Conservation (phyloP, 2,329 filamentous ascomycete species). For the Cercospora sp. region DNA sequence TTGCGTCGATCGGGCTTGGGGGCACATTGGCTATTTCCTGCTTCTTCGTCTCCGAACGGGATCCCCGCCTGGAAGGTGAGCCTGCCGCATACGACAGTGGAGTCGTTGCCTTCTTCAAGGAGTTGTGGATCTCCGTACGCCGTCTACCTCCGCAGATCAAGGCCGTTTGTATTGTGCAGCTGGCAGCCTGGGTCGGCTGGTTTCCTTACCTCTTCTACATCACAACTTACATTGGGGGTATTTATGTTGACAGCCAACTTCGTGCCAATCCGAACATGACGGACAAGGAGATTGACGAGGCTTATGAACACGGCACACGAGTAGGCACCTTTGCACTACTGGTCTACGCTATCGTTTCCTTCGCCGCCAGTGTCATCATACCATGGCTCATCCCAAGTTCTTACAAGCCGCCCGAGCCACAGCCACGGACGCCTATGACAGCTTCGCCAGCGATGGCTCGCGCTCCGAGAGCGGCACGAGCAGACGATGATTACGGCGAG, state of each 20-base stretch:
- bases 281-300: conserved; percentile 69
- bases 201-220: conserved; percentile 96
- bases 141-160: conserved; percentile 82
- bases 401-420: conserved; percentile 55
- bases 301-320: conserved; percentile 83
- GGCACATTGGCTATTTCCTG: conserved; percentile 71
- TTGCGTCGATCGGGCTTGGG: conserved; percentile 73
- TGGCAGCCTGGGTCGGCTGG: conserved; percentile 98
- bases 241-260: conserved; percentile 84
- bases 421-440: conserved; percentile 43
- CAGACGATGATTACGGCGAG: not conserved
- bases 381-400: conserved; percentile 84
- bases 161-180: conserved; percentile 89
- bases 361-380: conserved; percentile 76
- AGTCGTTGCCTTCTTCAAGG: conserved; percentile 74
- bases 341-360: conserved; percentile 81
- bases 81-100: conserved; percentile 62
- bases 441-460: conserved; percentile 37
- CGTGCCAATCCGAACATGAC: conserved; percentile 75
- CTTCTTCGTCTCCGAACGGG: conserved; percentile 69
- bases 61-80: conserved; percentile 71
- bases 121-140: conserved; percentile 73
- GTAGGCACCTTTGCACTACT: conserved; percentile 87
- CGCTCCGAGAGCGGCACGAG: conserved; percentile 13
- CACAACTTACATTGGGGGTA: conserved; percentile 88